These are phyloP conservation scores for Nakazawaea ambrosiae DNA, from an alignment of 805 yeast genomes.

Conservation along the genomic window DNA sequence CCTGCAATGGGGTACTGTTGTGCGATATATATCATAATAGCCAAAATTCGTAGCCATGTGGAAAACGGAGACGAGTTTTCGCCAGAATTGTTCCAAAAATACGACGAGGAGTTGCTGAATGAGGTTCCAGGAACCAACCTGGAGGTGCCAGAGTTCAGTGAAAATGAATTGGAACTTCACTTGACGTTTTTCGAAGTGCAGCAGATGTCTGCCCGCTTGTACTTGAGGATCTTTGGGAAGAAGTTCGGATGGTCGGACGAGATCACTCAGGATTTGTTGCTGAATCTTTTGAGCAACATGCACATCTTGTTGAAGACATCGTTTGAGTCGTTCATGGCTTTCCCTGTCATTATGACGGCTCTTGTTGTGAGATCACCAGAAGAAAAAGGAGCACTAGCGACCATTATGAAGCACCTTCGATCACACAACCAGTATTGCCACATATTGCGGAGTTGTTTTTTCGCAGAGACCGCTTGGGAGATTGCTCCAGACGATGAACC, in stretches of 20 bases:
- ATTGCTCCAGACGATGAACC: not conserved
- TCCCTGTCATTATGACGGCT: conserved; percentile 32
- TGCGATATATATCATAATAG: conserved; percentile 2
- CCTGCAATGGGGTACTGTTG: conserved; percentile 7
- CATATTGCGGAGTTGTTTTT: conserved; percentile 4
- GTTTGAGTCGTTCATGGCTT: conserved; percentile 25
- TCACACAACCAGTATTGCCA: conserved; percentile 7
- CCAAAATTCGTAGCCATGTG: not conserved
- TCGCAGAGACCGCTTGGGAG: not conserved
- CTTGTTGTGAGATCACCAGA: conserved; percentile 9
- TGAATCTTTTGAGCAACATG: conserved; percentile 19
- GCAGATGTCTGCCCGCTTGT: conserved; percentile 20
- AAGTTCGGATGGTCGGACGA: conserved; percentile 9
- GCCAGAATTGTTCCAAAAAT: not conserved
- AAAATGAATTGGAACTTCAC: conserved; percentile 24
- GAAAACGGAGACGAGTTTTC: not conserved
- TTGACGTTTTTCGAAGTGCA: conserved; percentile 30
- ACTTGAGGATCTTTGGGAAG: conserved; percentile 18
- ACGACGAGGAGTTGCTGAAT: not conserved
- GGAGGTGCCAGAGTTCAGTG: conserved; percentile 4
- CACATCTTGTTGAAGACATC: conserved; percentile 25
- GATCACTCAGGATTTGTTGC: conserved; percentile 23
- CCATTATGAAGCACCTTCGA: conserved; percentile 2
- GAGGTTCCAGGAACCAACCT: conserved; percentile 1
- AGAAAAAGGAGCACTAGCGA: not conserved